Evolutionary conservation across 2,329 filamentous ascomycete genomes (phyloP).

Genomic region (Colletotrichum echinochloae): DNA sequence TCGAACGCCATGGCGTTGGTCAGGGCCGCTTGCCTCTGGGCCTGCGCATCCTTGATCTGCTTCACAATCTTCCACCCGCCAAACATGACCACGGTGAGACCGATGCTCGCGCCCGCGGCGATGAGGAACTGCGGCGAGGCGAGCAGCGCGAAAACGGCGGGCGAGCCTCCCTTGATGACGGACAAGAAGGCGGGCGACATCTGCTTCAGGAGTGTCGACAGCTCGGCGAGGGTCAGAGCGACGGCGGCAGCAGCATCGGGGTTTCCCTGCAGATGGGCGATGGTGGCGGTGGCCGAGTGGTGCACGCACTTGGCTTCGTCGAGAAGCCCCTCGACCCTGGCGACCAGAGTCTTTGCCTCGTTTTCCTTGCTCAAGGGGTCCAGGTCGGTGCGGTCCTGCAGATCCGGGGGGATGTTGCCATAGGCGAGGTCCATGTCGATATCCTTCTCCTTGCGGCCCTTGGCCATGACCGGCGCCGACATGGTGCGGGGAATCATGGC

Average conservation of each 20-base stretch:
- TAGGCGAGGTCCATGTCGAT: constrained; percentile 96
- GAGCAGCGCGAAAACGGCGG: constrained; percentile 86
- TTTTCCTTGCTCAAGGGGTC: constrained; percentile 64
- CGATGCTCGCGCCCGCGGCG: constrained; percentile 87
- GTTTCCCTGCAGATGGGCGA: constrained; percentile 75
- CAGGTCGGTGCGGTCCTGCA: constrained; percentile 63
- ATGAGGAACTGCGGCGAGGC: constrained; percentile 95
- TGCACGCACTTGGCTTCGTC: constrained; percentile 92
- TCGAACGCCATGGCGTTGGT: constrained; percentile 48
- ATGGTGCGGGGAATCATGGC: constrained; percentile 52
- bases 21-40: constrained; percentile 44
- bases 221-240: constrained; percentile 90
- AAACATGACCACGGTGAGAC: constrained; percentile 95
- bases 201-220: constrained; percentile 84
- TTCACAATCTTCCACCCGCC: constrained; percentile 98
- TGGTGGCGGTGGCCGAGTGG: constrained; percentile 84
- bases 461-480: constrained; percentile 55
- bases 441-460: constrained; percentile 54
- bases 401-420: constrained; percentile 80
- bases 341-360: constrained; percentile 70
- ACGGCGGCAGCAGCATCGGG: constrained; percentile 94
- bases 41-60: constrained; percentile 69
- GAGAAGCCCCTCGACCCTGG: constrained; percentile 79
- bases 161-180: constrained; percentile 82
- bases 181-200: constrained; percentile 85